phyloP scores from a whole-genome alignment of 73 alveolate species.

The Tetrahymena elliotti region DNA sequence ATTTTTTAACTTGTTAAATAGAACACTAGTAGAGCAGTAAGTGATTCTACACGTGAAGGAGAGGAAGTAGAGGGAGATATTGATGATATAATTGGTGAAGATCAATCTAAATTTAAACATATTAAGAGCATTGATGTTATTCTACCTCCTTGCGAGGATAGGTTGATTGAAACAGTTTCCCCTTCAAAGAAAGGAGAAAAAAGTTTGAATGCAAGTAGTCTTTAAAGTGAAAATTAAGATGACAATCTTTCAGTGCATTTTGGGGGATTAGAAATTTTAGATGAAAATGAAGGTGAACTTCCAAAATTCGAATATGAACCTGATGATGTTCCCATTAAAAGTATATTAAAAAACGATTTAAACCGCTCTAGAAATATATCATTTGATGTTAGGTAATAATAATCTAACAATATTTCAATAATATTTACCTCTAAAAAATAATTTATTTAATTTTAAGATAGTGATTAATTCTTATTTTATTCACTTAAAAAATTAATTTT shows the following conservation, averaged over 20 bases:
- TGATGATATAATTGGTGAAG: neutral
- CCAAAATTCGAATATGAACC: neutral
- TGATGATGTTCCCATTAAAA: neutral
- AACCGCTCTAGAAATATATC: neutral
- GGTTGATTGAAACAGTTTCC: neutral
- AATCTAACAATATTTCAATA: neutral
- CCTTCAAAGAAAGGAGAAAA: neutral
- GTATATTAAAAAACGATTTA: neutral
- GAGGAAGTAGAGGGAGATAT: neutral
- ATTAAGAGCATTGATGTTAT: neutral
- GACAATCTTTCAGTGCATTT: neutral
- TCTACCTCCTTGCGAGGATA: neutral
- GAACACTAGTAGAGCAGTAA: neutral
- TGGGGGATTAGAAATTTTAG: neutral
- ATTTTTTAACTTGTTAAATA: neutral
- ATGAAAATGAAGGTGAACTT: neutral
- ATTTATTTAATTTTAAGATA: too few species aligned
- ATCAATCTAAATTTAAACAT: neutral
- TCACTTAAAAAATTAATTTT: too few species aligned
- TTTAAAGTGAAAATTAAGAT: neutral
- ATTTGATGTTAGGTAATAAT: neutral
- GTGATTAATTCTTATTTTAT: too few species aligned
- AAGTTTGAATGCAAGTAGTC: neutral
- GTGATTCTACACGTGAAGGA: neutral
- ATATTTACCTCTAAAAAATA: neutral